A percentile compares a stretch with the other conserved stretches of the same genome.
Conservation (phyloP, 106 monocot genomes). For the Platanthera zijinensis region DNA sequence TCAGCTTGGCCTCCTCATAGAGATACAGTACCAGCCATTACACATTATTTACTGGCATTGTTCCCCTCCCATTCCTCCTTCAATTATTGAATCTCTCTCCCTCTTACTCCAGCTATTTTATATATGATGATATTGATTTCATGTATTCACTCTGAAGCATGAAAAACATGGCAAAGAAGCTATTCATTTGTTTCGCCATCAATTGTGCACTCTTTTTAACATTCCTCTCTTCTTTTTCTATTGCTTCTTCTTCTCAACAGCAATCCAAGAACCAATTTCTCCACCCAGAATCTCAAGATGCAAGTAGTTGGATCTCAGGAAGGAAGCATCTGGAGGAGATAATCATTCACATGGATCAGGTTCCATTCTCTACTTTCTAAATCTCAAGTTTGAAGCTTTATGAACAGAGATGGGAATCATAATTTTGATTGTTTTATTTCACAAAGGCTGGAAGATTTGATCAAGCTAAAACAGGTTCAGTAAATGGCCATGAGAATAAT, state of each 20-base stretch:
- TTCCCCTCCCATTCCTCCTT: conserved; percentile 12
- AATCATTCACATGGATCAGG: neutral
- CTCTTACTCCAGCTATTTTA: conserved; percentile 8
- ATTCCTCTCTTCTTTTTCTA: neutral
- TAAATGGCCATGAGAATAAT: neutral
- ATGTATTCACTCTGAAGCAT: neutral
- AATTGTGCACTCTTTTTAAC: neutral
- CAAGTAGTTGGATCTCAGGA: neutral
- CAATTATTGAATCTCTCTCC: conserved; percentile 17
- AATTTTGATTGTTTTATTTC: neutral
- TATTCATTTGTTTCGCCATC: neutral
- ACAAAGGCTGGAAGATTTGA: neutral
- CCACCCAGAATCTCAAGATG: neutral
- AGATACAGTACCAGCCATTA: conserved; percentile 2
- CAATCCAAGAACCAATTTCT: neutral
- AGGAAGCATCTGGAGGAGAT: neutral
- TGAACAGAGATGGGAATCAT: neutral
- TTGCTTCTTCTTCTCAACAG: neutral
- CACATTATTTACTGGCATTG: neutral
- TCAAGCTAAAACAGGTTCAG: neutral
- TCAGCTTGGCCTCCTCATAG: conserved; percentile 9
- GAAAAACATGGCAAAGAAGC: conserved; percentile 10
- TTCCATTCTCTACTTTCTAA: neutral
- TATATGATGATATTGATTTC: neutral
- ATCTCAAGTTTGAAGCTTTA: too few species aligned